A percentile compares a stretch with the other conserved stretches of the same genome.
Conservation (phyloP, 1,284 basidiomycete genomes). For the Microbotryum violaceum region DNA sequence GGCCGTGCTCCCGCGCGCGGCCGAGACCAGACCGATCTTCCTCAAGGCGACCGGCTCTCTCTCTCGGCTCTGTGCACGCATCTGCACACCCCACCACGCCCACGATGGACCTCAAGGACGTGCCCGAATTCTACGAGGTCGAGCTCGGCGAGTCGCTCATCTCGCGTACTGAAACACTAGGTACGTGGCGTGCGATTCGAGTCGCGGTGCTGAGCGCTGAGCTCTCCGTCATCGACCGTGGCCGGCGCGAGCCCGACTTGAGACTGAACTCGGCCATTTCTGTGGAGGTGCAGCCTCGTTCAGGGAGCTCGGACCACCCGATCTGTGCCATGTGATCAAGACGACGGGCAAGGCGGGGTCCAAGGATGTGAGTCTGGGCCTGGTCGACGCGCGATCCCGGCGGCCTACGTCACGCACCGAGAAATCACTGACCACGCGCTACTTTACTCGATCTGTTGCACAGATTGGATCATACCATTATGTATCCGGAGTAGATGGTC, state of each 20-base stretch:
- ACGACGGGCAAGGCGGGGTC: conserved; percentile 72
- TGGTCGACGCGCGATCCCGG: too few relatives aligned
- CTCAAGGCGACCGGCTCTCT: too few relatives aligned
- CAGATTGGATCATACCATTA: conserved; percentile 90
- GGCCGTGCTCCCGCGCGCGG: too few relatives aligned
- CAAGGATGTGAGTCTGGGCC: conserved; percentile 61
- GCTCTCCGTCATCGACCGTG: not conserved
- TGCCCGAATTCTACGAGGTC: conserved; percentile 65
- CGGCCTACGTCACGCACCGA: too few relatives aligned
- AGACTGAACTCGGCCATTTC: not conserved
- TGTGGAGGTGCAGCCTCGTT: conserved; percentile 60
- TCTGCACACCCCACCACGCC: not conserved
- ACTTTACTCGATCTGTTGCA: conserved; percentile 6
- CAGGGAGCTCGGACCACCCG: conserved; percentile 92
- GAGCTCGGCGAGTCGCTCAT: conserved; percentile 84
- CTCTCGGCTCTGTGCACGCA: too few relatives aligned
- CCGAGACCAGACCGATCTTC: too few relatives aligned
- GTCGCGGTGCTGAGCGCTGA: not conserved
- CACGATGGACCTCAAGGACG: conserved; percentile 44
- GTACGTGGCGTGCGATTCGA: conserved; percentile 48
- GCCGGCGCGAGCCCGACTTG: not conserved
- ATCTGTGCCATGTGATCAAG: conserved; percentile 93
- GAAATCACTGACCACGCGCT: not conserved
- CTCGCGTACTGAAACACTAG: conserved; percentile 83
- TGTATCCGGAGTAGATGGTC: conserved; percentile 83